A percentile compares a stretch with the other conserved stretches of the same genome.
These are phyloP conservation scores for Dothistroma septosporum DNA, from an alignment of 2,329 filamentous ascomycete species.

Conservation along the genomic window DNA sequence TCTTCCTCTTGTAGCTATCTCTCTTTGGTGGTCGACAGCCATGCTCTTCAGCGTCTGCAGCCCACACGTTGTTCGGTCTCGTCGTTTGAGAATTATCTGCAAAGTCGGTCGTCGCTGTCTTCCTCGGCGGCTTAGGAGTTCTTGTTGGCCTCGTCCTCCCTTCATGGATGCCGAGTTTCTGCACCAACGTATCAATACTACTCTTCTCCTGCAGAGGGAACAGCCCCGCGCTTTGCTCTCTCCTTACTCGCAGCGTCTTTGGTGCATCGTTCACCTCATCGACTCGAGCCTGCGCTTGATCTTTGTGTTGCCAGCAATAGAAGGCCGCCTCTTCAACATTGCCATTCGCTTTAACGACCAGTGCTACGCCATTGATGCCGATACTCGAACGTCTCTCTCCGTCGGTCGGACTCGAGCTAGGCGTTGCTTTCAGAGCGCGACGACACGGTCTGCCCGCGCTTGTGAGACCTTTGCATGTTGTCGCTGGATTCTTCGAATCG, in stretches of 20 bases:
- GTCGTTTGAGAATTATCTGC: constrained; percentile 2
- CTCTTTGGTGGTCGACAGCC: constrained; percentile 8
- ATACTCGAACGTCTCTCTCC: constrained; percentile 17
- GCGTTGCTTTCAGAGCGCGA: constrained; percentile 52
- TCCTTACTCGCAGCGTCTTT: constrained; percentile 17
- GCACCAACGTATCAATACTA: constrained; percentile 83
- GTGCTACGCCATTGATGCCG: constrained; percentile 36
- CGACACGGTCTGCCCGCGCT: constrained; percentile 78
- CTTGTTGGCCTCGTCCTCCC: background rate
- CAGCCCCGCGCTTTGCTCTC: constrained; percentile 38
- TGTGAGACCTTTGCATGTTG: constrained; percentile 86
- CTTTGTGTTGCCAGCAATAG: constrained; percentile 95
- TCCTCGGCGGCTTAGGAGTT: constrained; percentile 5
- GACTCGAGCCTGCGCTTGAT: constrained; percentile 60
- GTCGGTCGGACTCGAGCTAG: constrained; percentile 38
- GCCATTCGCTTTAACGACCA: constrained; percentile 47
- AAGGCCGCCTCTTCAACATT: constrained; percentile 56
- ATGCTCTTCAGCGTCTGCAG: constrained; percentile 7
- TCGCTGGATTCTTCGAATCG: constrained; percentile 78
- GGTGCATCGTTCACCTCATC: constrained; percentile 11
- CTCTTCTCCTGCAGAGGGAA: constrained; percentile 61
- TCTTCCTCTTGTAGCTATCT: constrained; percentile 25
- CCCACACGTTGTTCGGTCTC: background rate
- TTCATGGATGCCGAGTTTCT: constrained; percentile 58
- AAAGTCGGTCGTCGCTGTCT: constrained; percentile 17